These are phyloP conservation scores for Thalassiosira livingstoniorum DNA, from an alignment of 352 stramenopile species.

Conservation along the genomic window DNA sequence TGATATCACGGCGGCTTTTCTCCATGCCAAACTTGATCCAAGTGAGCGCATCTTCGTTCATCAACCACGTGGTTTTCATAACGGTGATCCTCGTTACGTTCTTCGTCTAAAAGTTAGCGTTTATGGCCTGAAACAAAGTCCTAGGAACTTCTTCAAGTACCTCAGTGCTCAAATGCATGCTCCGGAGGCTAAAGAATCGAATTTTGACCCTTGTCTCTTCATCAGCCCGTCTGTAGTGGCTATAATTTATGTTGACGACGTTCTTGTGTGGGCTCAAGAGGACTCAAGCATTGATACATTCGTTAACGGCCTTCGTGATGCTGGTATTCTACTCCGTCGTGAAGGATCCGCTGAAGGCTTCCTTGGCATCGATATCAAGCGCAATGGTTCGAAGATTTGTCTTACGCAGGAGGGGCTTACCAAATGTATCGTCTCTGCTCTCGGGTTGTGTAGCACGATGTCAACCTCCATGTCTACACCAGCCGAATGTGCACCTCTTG, in stretches of 20 bases:
- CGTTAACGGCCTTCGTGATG: conserved; percentile 31
- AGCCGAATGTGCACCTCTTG: conserved; percentile 16
- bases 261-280: conserved; percentile 36
- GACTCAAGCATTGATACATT: conserved; percentile 38
- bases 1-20: conserved; percentile 41
- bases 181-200: neutral
- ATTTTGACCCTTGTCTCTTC: conserved; percentile 62
- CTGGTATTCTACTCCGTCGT: conserved; percentile 38
- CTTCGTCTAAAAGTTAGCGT: conserved; percentile 45
- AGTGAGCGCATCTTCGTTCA: conserved; percentile 42
- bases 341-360: conserved; percentile 60
- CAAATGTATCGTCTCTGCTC: conserved; percentile 46
- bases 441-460: conserved; percentile 10
- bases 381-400: conserved; percentile 18
- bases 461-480: neutral
- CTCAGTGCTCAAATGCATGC: neutral
- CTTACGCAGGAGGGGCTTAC: conserved; percentile 50
- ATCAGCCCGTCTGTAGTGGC: conserved; percentile 45
- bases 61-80: conserved; percentile 39
- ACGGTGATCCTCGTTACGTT: conserved; percentile 9
- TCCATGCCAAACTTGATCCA: conserved; percentile 24
- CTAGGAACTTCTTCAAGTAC: conserved; percentile 17
- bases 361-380: conserved; percentile 60
- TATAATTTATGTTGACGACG: conserved; percentile 63
- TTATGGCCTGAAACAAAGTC: conserved; percentile 48